Conservation (phyloP, 305 asterid genomes). For the Ilex paraguariensis region DNA sequence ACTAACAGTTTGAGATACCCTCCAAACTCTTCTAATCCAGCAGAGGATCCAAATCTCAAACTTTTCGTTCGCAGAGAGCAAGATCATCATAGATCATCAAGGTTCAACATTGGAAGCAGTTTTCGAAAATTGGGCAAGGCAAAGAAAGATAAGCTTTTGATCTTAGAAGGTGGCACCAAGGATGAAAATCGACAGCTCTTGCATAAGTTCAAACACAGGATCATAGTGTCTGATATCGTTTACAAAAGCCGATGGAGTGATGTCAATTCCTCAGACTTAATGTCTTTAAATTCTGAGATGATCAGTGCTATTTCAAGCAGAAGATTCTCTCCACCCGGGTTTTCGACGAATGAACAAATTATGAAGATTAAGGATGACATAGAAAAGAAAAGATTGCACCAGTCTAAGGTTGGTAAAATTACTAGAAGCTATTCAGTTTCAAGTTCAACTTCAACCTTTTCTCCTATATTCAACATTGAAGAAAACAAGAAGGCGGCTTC, state of each 20-base stretch:
- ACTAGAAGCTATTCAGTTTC: constrained; percentile 7
- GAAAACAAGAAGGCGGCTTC: neutral
- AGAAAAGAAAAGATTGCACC: constrained; percentile 27
- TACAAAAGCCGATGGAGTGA: constrained; percentile 48
- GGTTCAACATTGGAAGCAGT: constrained; percentile 49
- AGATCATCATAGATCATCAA: constrained; percentile 26
- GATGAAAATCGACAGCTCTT: neutral
- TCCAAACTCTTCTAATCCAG: constrained; percentile 18
- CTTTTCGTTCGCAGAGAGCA: constrained; percentile 44
- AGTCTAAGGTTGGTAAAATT: constrained; percentile 19
- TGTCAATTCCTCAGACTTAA: constrained; percentile 54
- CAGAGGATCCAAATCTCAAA: constrained; percentile 30
- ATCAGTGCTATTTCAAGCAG: constrained; percentile 26
- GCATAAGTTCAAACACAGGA: constrained; percentile 21
- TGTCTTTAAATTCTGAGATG: constrained; percentile 48
- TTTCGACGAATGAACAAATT: constrained; percentile 11
- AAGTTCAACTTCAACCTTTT: neutral
- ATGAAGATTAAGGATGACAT: constrained; percentile 21
- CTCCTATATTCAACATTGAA: neutral
- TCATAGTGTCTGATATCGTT: no score
- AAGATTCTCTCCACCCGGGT: constrained; percentile 19
- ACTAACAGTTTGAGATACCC: constrained; percentile 33
- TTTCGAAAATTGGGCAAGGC: constrained; percentile 19
- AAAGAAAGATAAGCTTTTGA: constrained; percentile 22
- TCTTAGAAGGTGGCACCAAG: constrained; percentile 9